A percentile compares a stretch with the other conserved stretches of the same genome.
Conservation (phyloP, 192 early-diverging fungal species). For the Umbelopsis sp. region DNA sequence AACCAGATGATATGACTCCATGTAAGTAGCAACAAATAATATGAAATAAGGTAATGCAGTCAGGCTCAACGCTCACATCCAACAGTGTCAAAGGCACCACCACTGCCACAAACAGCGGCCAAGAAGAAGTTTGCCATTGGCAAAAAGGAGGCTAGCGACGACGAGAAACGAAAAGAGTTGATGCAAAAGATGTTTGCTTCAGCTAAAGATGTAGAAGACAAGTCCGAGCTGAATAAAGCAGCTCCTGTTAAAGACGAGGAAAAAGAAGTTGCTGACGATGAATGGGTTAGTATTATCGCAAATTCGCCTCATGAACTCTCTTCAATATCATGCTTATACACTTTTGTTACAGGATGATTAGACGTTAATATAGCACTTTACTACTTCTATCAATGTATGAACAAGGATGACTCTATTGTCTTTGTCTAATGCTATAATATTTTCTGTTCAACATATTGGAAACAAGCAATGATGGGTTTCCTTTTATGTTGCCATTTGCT, state of each 20-base stretch:
- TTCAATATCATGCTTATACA: not conserved
- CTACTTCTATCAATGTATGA: not conserved
- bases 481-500: too few relatives aligned
- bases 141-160: slow-evolving; percentile 29
- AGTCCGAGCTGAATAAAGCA: slow-evolving; percentile 12
- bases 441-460: not conserved
- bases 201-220: slow-evolving; percentile 32
- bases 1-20: slow-evolving; percentile 32
- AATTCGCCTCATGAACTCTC: too few relatives aligned
- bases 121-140: slow-evolving; percentile 43
- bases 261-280: slow-evolving; percentile 40
- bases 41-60: too few relatives aligned
- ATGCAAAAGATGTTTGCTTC: slow-evolving; percentile 43
- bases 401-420: too few relatives aligned
- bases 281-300: slow-evolving; percentile 27
- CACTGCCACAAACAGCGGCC: slow-evolving; percentile 22
- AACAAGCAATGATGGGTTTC: too few relatives aligned
- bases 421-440: not conserved
- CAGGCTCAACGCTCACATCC: not conserved
- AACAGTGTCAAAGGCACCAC: slow-evolving; percentile 33
- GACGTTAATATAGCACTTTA: not conserved
- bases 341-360: slow-evolving; percentile 1
- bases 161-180: slow-evolving; percentile 33
- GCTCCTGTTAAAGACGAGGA: slow-evolving; percentile 18
- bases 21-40: slow-evolving; percentile 27